These are phyloP conservation scores for Amaranthus cruentus DNA, from an alignment of 148 eudicot species.

Conservation along the genomic window DNA sequence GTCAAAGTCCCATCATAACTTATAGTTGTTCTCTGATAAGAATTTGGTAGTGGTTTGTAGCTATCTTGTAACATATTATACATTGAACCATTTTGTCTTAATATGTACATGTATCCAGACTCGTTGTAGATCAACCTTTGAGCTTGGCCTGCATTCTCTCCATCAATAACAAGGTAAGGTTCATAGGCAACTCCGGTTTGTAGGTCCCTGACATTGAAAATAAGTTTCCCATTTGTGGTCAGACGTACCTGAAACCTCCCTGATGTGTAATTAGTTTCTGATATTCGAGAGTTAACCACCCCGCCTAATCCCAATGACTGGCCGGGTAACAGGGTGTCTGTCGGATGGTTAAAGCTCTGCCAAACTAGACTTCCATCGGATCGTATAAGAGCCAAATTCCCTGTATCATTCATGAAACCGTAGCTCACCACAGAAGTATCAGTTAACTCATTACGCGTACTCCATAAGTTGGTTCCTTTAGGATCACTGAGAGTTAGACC, in stretches of 20 bases:
- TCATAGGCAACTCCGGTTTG: not conserved
- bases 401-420: slow-evolving; percentile 46
- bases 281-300: slow-evolving; percentile 24
- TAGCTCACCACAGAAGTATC: not conserved
- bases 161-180: not conserved
- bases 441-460: not conserved
- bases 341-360: slow-evolving; percentile 44
- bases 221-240: not conserved
- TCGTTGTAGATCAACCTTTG: slow-evolving; percentile 19
- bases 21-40: too few relatives aligned
- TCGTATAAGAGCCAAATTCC: slow-evolving; percentile 37
- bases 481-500: slow-evolving; percentile 47
- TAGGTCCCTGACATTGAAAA: not conserved
- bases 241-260: slow-evolving; percentile 39
- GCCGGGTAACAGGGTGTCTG: slow-evolving; percentile 49
- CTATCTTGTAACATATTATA: too few relatives aligned
- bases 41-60: too few relatives aligned
- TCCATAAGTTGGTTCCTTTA: slow-evolving; percentile 36
- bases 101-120: slow-evolving; percentile 28
- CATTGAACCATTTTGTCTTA: slow-evolving; percentile 20
- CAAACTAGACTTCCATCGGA: slow-evolving; percentile 16
- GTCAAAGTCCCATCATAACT: too few relatives aligned
- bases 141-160: not conserved
- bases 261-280: slow-evolving; percentile 28
- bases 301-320: slow-evolving; percentile 25